Evolutionary conservation across 78 protist species (phyloP).

Genomic region (Chrysochromulina parva): DNA sequence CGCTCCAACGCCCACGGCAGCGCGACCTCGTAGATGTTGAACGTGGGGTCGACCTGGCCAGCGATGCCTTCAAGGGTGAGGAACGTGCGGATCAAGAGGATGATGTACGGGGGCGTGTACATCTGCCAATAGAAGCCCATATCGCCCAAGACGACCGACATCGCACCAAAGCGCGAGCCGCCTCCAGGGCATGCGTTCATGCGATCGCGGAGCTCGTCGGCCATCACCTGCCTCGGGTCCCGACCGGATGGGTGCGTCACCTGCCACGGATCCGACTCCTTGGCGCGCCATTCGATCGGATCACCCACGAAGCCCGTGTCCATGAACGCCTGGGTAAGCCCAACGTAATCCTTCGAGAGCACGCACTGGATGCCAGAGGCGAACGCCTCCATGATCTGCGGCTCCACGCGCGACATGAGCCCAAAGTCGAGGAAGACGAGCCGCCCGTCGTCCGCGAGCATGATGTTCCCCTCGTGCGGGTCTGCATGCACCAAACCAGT

Average conservation of each 20-base stretch:
- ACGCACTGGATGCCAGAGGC: neutral
- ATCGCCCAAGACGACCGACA: constrained; percentile 5
- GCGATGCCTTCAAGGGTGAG: constrained; percentile 25
- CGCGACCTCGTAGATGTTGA: constrained; percentile 35
- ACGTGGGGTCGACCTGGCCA: neutral
- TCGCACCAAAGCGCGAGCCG: constrained; percentile 8
- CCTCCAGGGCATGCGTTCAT: neutral
- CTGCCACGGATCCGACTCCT: neutral
- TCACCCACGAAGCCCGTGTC: neutral
- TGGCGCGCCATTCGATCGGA: neutral
- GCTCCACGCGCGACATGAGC: neutral
- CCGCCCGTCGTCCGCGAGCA: neutral
- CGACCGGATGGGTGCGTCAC: neutral
- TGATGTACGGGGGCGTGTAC: constrained; percentile 28
- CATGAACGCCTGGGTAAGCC: neutral
- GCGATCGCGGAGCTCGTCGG: neutral
- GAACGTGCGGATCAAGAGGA: constrained; percentile 32
- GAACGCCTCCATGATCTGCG: constrained; percentile 20
- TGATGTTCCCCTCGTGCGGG: constrained; percentile 1
- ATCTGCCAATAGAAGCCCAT: neutral
- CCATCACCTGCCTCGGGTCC: neutral
- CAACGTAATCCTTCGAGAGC: neutral
- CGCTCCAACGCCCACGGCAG: constrained; percentile 26
- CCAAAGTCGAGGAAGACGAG: neutral
- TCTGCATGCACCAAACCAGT: neutral